These are phyloP conservation scores for Cupressus sempervirens DNA, from an alignment of 75 land plant species.

Conservation along the genomic window DNA sequence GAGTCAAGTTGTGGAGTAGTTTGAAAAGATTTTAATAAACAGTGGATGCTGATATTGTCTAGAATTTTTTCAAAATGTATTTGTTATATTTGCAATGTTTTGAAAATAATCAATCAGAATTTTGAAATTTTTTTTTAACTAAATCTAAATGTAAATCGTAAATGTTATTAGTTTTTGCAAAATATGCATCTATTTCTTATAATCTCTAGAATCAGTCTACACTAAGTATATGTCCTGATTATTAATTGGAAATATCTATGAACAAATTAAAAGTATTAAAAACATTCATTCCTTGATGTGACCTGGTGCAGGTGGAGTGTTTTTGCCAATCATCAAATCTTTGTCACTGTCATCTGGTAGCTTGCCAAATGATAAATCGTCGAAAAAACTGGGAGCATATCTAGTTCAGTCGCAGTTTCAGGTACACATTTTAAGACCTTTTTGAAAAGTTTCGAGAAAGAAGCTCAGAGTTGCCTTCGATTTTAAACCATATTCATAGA, in stretches of 20 bases:
- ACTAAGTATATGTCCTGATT: neutral
- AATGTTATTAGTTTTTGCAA: neutral
- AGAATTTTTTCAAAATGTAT: neutral
- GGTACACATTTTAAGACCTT: constrained; percentile 26
- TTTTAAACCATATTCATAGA: neutral
- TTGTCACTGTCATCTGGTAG: constrained; percentile 78
- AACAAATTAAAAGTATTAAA: neutral
- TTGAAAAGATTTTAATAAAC: neutral
- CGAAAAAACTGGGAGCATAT: constrained; percentile 76
- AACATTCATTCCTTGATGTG: neutral
- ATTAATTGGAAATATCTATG: neutral
- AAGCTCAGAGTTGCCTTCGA: neutral
- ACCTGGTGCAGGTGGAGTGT: constrained; percentile 68
- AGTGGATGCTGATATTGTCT: neutral
- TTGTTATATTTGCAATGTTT: neutral
- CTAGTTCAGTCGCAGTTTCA: constrained; percentile 76
- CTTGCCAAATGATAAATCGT: constrained; percentile 57
- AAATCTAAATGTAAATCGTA: neutral
- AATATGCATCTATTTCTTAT: neutral
- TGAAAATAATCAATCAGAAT: neutral
- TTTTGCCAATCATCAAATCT: constrained; percentile 93
- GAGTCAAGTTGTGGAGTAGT: too few relatives aligned
- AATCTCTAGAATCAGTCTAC: neutral
- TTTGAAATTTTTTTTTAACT: neutral
- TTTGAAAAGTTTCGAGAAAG: neutral